Evolutionary conservation across 768 basidiomycete genomes (phyloP), one percentile per base, ranked within the genome.

Genomic region (Dacryopinax primogenitus): DNA sequence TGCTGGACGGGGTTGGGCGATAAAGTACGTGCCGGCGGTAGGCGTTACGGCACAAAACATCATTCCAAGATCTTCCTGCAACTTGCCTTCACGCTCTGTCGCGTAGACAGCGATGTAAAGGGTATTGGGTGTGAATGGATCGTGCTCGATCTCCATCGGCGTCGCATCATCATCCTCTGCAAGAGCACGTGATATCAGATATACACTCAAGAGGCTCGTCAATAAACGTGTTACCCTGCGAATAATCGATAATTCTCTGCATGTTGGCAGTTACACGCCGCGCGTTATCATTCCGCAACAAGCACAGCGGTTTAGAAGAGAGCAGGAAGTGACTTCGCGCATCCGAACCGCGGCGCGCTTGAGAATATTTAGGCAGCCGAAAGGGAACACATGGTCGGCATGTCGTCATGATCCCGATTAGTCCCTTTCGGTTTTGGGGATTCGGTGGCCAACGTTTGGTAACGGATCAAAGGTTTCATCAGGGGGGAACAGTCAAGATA

Each of bases 101-200:
- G n/a, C 23, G 51, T 28, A 58, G 51, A 58, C 18, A 11, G 51
- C 51, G 51, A 58, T 58, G 21, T 58, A 58, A 30, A 58, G 51
- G 15, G 51, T 58, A 30, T 58, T 58, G 51, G 51, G 51, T 26
- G 21, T 58, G 51, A 58, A 58, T 9, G 51, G 51, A 11, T 4
- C 13, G 51, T 58, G 51, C 26, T 23, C 4, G 51, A 58, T 13
- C 11, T 58, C 51, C 9, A 13, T 47, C 13, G 13, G 45, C 13
- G n/a, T 4, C 13, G 51, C 51, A 30, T 18, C 51, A 58, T 58
- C 26, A 18, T 18, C 23, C 3, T 44, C 7, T 44, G 7, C 41
- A 18, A 18, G 11, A 44, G 18, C 18, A 18, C 3, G 4, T 7
- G 41, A 18, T 23, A 44, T 15, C 16, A 18, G 18, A 9, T 44